phyloP scores from a whole-genome alignment of 2,329 filamentous ascomycete genomes.

The Trematosphaeria pertusa region DNA sequence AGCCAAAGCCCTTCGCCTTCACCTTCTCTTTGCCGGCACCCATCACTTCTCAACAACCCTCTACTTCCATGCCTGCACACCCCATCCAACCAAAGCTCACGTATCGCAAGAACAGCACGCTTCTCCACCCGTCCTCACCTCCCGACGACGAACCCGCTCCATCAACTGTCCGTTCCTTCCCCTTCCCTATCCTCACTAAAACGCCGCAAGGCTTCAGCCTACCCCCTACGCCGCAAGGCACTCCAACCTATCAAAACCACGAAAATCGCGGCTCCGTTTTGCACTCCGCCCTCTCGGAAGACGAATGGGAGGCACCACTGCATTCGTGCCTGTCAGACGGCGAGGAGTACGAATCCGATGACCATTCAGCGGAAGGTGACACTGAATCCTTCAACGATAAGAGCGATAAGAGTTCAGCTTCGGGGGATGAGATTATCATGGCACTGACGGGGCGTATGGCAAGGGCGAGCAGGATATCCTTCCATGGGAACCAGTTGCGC shows the following conservation, averaged over 20 bases:
- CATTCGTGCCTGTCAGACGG: constrained; percentile 17
- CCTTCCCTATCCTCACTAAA: constrained; percentile 1
- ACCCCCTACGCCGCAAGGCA: constrained; percentile 12
- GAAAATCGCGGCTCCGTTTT: constrained; percentile 11
- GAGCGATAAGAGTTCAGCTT: background rate
- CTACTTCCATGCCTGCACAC: constrained; percentile 3
- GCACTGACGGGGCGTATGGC: constrained; percentile 10
- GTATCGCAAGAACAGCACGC: constrained; percentile 15
- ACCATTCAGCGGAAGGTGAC: constrained; percentile 5
- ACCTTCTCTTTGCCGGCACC: constrained; percentile 10
- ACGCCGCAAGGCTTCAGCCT: constrained; percentile 7
- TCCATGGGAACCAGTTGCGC: constrained; percentile 13
- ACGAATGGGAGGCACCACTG: constrained; percentile 16
- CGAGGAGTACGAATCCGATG: constrained; percentile 10
- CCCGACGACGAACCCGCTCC: background rate
- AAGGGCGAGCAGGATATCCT: constrained; percentile 15
- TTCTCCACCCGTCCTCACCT: constrained; percentile 17
- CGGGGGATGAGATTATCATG: background rate
- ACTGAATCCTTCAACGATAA: constrained; percentile 5
- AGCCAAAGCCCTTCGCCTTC: constrained; percentile 2
- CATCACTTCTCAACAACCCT: background rate
- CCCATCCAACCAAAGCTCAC: background rate
- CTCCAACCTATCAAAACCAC: constrained; percentile 4
- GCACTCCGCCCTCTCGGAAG: constrained; percentile 17
- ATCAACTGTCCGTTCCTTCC: background rate